Evolutionary conservation across 768 basidiomycete species (phyloP), one percentile per base, ranked within the genome.

Genomic region (Tulasnella sp.): DNA sequence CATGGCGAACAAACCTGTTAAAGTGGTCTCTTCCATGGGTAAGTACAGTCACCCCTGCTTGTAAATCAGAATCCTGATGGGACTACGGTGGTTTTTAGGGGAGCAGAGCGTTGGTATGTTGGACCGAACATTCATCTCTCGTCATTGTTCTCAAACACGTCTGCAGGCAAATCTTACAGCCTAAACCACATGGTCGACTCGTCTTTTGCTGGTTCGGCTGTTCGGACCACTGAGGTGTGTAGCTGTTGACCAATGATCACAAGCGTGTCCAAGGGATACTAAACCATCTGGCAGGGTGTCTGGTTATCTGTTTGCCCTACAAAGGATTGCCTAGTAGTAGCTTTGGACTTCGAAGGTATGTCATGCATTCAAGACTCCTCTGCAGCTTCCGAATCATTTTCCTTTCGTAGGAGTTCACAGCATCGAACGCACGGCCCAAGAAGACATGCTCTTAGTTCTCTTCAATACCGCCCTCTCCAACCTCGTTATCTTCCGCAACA

Each of bases 291-390:
- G 11, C 89, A 90, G 83, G 90, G 90, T 5, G 89, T 90, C 2
- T 91, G 90, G 90, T 88, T 91, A 87, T 90, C 90, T 0, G 88
- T 89, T 10, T 90, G 90, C 1, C 90, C 90, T 0, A 90, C 90
- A 0, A 84, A 87, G 70, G 87, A 89, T 32, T 82, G 82, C 0
- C 81, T 91, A 13, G 83, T 91, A 13, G 89, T 91, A 0, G 87
- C 90, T 3, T 85, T 91, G 7, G 90, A 91, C 79, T 91, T 91
- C 69, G 90, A 91, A 86, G 90, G 90, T 86, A 20, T 46, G 79
- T 70, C 13, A 74, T 44, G 26, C 69, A 40, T 57, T 20, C 16
- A 4, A 40, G 37, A 20, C 39, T 26, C 11, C 0, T 35, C 18
- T 20, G 26, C 29, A 7, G 35, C n/a, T 32, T n/a, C 57, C 26